Base-by-base conservation (phyloP, 2,329 filamentous ascomycete genomes). In the Helotiales sp. region DNA sequence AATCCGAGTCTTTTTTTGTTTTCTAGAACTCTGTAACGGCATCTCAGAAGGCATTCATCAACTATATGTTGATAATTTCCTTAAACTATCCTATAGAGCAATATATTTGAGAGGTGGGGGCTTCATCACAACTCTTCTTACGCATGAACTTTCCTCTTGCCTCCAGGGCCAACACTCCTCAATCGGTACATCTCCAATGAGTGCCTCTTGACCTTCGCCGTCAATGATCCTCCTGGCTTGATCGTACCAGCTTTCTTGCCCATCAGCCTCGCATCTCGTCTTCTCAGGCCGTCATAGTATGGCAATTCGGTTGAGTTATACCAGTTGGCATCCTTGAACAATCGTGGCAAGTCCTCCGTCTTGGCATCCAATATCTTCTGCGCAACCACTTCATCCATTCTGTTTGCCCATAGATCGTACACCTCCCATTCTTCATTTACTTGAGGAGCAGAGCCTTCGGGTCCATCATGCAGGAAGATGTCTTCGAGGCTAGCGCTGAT, bases 351-450 rank as follows among this genome's bases (percentile, higher is more conserved):
- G 17, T 59, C 49, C 13, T 47, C 33, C 2, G 19, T 10, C 5
- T 27, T n/a, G 8, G 58, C 46, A 24, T 59, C 56, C 3, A 57
- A 25, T 25, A 58, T 55, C 34, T 70, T 54, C 34, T 69, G 67
- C 0, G 79, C 78, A 53, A 75, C 73, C 1, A 66, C 69, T 27
- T 75, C 70, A 24, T 67, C 71, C 78, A 83, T 81, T 31, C 80
- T 72, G 58, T 78, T 76, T 3, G 74, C 79, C 80, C 80, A 82
- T 2, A 83, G 70, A 63, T 83, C 79, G 62, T 76, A 79, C 3
- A 82, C 69, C 54, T 81, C 78, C 79, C 79, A 83, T 0, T 69
- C 71, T 58, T 73, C 65, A 25, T 70, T 64, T 0, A 75, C 65
- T 65, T 79, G 71, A 0, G 69, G 63, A 1, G 75, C 75, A 1